These are phyloP conservation scores for Phaeolepiota aurea DNA, from an alignment of 768 basidiomycete genomes.

Conservation along the genomic window DNA sequence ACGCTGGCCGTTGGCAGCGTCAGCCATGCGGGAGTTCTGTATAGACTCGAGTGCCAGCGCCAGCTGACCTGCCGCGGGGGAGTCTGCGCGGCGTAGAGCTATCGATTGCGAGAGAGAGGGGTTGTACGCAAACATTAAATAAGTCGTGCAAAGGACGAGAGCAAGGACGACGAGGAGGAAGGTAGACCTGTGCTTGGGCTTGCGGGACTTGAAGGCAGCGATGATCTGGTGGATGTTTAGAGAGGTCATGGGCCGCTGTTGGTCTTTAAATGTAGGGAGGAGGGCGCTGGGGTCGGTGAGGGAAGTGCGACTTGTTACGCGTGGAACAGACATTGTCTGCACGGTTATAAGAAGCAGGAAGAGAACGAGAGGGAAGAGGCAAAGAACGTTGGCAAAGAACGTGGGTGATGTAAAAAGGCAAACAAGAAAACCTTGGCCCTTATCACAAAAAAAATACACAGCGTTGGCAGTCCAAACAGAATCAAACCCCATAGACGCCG, in stretches of 20 bases:
- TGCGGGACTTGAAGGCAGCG: constrained; percentile 29
- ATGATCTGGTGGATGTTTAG: constrained; percentile 17
- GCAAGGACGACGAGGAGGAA: constrained; percentile 45
- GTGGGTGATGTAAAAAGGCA: background rate
- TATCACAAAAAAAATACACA: no score
- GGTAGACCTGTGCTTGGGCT: constrained; percentile 43
- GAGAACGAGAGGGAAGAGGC: background rate
- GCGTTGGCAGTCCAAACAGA: no score
- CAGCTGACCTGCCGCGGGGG: constrained; percentile 23
- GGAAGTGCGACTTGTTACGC: constrained; percentile 22
- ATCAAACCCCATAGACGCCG: background rate
- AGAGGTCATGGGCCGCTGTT: constrained; percentile 10
- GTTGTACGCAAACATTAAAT: constrained; percentile 44
- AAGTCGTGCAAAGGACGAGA: constrained; percentile 43
- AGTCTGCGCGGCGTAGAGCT: constrained; percentile 20
- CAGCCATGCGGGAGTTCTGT: constrained; percentile 23
- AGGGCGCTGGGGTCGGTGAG: constrained; percentile 22
- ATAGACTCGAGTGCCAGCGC: constrained; percentile 24
- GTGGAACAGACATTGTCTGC: constrained; percentile 16
- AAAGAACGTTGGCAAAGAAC: background rate
- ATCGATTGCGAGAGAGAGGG: constrained; percentile 30
- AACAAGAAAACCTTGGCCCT: background rate
- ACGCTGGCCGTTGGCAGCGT: constrained; percentile 13
- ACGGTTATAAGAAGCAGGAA: background rate
- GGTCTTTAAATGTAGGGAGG: constrained; percentile 10